Base-by-base conservation (phyloP, 768 basidiomycete genomes). In the Cystofilobasidium macerans region DNA sequence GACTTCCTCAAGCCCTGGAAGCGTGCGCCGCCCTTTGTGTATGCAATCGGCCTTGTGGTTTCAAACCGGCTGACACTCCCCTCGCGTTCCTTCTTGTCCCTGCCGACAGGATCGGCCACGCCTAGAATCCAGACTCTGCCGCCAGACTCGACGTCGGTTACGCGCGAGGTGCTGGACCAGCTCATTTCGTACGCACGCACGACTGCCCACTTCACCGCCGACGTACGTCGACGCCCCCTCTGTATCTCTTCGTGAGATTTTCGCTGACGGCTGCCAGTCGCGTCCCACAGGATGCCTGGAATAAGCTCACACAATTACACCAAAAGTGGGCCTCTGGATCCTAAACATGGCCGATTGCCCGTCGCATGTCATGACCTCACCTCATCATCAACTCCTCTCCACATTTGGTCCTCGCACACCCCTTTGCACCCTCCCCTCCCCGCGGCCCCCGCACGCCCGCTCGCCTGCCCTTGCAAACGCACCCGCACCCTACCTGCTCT, bases 1-100 rank as follows among this genome's bases (percentile, higher is more conserved):
- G 84, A 84, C 64, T 94, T 92, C 86, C 73, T 92, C 61, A 72
- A 71, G 47, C 75, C 75, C 3, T 67, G 65, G 65, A 42, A 61
- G 40, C 60, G 64, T 65, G 24, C 33, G 57, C 59, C 32, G 7
- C 18, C 22, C 24, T 28, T 26, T 26, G 26, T 45, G 3, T 35
- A 4, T 51, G 61, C 61, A 5, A 7, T 47, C 45, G 22, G 8
- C 45, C n/a, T 22, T 47, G 9, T 5, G 5, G 7, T 22, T 24
- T 20, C 13, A 45, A 5, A 45, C 43, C 24, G 45, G n/a, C n/a
- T 14, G 7, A 42, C 42, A 16, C 16, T 7, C 14, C 42, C 16
- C 42, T 16, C 42, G 8, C 38, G 9, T 48, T 48, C 47, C 47
- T 48, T 48, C 24, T 3, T 26, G 9, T 28, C 51, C 51, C 24